A percentile compares a stretch with the other conserved stretches of the same genome.
Evolutionary conservation across 1,284 basidiomycete genomes (phyloP).

Genomic region (Puccinia novopanici): DNA sequence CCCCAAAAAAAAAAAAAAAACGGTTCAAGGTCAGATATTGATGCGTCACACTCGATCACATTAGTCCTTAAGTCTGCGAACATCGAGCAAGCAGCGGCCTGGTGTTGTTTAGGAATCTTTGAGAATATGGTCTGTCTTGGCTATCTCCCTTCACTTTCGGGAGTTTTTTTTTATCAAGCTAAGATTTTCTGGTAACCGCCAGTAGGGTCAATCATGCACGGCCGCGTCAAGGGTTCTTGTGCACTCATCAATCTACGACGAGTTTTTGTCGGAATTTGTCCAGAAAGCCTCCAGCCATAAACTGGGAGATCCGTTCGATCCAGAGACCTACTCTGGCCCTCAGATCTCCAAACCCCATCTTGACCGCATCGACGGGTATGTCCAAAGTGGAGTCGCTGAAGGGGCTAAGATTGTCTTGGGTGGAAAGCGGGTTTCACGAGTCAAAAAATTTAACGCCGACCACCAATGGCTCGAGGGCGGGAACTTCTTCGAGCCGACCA

Average conservation of each 20-base stretch:
- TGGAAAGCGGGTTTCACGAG: conserved; percentile 3
- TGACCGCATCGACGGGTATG: conserved; percentile 19
- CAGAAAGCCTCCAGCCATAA: conserved; percentile 35
- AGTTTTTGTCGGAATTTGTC: conserved; percentile 44
- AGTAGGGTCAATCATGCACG: conserved; percentile 51
- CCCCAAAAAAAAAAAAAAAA: too few species aligned
- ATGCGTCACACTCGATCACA: background rate
- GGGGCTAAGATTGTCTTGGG: conserved; percentile 20
- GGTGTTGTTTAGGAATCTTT: conserved; percentile 48
- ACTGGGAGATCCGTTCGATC: conserved; percentile 48
- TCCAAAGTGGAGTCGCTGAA: conserved; percentile 15
- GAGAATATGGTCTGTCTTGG: conserved; percentile 48
- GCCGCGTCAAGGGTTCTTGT: conserved; percentile 51
- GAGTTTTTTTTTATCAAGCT: background rate
- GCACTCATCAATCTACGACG: conserved; percentile 42
- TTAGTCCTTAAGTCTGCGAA: conserved; percentile 45
- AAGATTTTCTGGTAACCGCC: background rate
- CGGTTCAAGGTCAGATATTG: background rate
- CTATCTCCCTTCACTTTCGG: background rate
- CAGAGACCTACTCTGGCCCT: conserved; percentile 46
- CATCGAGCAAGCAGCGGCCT: conserved; percentile 49
- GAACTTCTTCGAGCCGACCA: conserved; percentile 55
- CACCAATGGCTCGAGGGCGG: conserved; percentile 42
- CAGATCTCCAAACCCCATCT: conserved; percentile 46
- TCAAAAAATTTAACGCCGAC: conserved; percentile 15